Conservation (phyloP, 75 land plant genomes). For the Pinus albicaulis region DNA sequence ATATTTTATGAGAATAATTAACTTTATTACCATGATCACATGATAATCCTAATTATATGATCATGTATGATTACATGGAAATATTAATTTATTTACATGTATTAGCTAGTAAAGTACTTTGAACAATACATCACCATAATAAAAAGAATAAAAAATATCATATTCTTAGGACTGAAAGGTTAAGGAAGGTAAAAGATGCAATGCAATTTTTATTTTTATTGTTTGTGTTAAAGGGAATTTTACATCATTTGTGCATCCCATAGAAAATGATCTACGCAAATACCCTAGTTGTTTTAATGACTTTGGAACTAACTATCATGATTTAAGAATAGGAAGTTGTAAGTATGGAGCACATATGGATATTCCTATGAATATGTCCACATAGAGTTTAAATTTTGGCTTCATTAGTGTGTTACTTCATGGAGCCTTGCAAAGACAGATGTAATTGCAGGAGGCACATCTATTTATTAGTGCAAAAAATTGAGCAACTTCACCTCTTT, state of each 20-base stretch:
- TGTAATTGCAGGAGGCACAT: constrained; percentile 48
- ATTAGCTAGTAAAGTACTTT: too few species aligned
- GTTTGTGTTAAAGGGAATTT: too few species aligned
- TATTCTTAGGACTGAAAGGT: too few species aligned
- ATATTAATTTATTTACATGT: too few species aligned
- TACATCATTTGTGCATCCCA: constrained; percentile 79
- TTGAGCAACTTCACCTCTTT: constrained; percentile 56
- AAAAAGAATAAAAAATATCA: too few species aligned
- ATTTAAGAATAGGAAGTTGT: constrained; percentile 61
- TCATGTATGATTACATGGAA: too few species aligned
- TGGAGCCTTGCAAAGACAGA: constrained; percentile 81
- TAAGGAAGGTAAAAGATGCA: too few species aligned
- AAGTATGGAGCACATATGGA: constrained; percentile 56
- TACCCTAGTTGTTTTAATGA: constrained; percentile 66
- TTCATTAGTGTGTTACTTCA: constrained; percentile 65
- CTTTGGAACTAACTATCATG: constrained; percentile 56
- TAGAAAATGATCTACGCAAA: constrained; percentile 72
- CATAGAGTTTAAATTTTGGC: constrained; percentile 88
- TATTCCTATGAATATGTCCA: constrained; percentile 66
- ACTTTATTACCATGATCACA: too few species aligned
- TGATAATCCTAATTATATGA: too few species aligned
- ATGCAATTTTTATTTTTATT: too few species aligned
- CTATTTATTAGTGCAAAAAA: constrained; percentile 54
- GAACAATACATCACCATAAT: too few species aligned
- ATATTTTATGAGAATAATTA: too few species aligned